A percentile compares a stretch with the other conserved stretches of the same genome.
phyloP scores from a whole-genome alignment of 306 rosid species.

The Oemleria cerasiformis region DNA sequence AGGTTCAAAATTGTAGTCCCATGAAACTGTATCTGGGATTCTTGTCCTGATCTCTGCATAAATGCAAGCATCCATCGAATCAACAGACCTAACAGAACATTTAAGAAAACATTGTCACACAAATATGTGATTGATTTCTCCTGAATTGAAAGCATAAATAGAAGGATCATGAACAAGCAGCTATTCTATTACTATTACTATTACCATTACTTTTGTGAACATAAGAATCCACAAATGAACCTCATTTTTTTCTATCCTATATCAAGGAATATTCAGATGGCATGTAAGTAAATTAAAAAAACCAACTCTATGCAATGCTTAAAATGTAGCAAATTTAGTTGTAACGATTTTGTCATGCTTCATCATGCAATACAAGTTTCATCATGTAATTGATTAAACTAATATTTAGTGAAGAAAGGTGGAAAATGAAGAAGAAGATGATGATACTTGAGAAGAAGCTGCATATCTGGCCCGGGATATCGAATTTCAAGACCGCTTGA shows the following conservation, averaged over 20 bases:
- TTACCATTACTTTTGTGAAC: not conserved
- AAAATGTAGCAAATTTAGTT: no score
- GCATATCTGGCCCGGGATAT: constrained; percentile 97
- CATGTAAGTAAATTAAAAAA: no score
- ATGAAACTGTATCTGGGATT: constrained; percentile 81
- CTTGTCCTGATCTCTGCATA: constrained; percentile 94
- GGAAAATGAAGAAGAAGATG: constrained; percentile 9
- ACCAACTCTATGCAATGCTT: no score
- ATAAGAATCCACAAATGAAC: not conserved
- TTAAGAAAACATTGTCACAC: not conserved
- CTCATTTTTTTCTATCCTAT: not conserved
- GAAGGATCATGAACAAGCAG: not conserved
- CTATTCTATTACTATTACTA: not conserved
- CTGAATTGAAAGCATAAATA: not conserved
- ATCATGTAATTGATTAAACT: not conserved
- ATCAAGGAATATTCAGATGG: not conserved
- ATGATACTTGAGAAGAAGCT: constrained; percentile 80
- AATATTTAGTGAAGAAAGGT: not conserved
- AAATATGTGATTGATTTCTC: not conserved
- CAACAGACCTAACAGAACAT: constrained; percentile 61
- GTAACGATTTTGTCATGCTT: no score
- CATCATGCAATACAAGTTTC: not conserved
- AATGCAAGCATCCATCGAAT: constrained; percentile 68
- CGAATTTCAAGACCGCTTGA: constrained; percentile 58
- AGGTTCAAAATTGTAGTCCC: constrained; percentile 96